phyloP scores from a whole-genome alignment of 2,329 filamentous ascomycete genomes.

The Triangularia verruculosa region DNA sequence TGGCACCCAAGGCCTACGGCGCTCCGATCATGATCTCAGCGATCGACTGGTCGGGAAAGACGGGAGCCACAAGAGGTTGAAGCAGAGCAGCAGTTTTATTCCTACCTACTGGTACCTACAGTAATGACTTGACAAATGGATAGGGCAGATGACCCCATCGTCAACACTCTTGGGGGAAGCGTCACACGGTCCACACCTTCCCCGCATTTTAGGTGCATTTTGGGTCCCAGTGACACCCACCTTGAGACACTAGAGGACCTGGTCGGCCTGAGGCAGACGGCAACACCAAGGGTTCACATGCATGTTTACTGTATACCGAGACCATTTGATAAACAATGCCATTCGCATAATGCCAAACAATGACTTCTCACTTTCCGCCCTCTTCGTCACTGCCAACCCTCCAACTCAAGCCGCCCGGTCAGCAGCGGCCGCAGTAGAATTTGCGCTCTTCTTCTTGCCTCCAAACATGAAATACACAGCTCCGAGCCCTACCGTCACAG shows the following conservation, averaged over 20 bases:
- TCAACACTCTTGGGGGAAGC: background rate
- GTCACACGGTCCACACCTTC: slow-evolving; percentile 1
- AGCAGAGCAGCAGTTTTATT: background rate
- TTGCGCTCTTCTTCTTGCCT: background rate
- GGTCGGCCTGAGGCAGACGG: background rate
- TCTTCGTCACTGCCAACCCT: background rate
- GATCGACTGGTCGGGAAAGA: background rate
- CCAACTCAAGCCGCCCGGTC: background rate
- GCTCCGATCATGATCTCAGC: slow-evolving; percentile 4
- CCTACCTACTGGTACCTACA: too few relatives aligned
- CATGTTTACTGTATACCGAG: background rate
- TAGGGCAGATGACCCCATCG: slow-evolving; percentile 1
- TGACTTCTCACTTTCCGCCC: background rate
- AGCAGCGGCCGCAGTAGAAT: background rate
- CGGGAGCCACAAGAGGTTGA: background rate
- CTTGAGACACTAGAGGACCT: background rate
- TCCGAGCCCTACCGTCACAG: background rate
- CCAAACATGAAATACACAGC: slow-evolving; percentile 6
- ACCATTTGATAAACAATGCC: background rate
- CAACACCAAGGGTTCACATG: background rate
- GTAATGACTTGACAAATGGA: too few relatives aligned
- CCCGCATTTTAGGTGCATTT: slow-evolving; percentile 3
- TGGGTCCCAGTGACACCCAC: background rate
- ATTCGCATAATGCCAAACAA: background rate
- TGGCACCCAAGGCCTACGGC: background rate